phyloP scores from a whole-genome alignment of 148 eudicot species.

The Nyssa sinensis region DNA sequence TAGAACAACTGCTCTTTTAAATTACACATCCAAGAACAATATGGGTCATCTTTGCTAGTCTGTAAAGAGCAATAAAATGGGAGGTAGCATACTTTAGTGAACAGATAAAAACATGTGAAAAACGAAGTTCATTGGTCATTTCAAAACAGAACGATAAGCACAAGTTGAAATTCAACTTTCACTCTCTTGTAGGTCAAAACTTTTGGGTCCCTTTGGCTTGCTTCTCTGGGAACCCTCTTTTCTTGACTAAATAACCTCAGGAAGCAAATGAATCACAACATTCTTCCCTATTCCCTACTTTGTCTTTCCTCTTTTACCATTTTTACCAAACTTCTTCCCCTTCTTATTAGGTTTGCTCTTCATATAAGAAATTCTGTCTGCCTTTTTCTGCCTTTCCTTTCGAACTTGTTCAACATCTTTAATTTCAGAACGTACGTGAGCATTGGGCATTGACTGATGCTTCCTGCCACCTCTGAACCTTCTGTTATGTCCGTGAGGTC shows the following conservation, averaged over 20 bases:
- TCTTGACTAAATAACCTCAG: neutral
- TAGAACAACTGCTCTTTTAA: neutral
- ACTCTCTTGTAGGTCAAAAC: neutral
- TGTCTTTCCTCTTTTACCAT: slow-evolving; percentile 41
- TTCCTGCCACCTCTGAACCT: slow-evolving; percentile 59
- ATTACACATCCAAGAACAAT: neutral
- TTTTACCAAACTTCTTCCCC: slow-evolving; percentile 61
- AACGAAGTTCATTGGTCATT: neutral
- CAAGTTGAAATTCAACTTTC: too few relatives aligned
- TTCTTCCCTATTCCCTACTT: slow-evolving; percentile 22
- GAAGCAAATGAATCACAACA: neutral
- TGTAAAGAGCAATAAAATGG: neutral
- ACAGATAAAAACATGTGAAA: neutral
- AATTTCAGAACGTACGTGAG: slow-evolving; percentile 82
- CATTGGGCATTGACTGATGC: slow-evolving; percentile 59
- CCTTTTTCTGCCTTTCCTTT: slow-evolving; percentile 82
- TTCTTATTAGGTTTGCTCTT: slow-evolving; percentile 57
- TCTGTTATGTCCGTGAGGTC: slow-evolving; percentile 43
- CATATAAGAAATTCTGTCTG: slow-evolving; percentile 43
- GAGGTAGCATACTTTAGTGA: neutral
- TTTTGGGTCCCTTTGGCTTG: neutral
- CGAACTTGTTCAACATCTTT: slow-evolving; percentile 82
- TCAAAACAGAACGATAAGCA: too few relatives aligned
- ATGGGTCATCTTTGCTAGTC: neutral
- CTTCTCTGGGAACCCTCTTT: neutral